phyloP scores from a whole-genome alignment of 1,284 basidiomycete genomes.

The Mycosarcoma mackinlayi region DNA sequence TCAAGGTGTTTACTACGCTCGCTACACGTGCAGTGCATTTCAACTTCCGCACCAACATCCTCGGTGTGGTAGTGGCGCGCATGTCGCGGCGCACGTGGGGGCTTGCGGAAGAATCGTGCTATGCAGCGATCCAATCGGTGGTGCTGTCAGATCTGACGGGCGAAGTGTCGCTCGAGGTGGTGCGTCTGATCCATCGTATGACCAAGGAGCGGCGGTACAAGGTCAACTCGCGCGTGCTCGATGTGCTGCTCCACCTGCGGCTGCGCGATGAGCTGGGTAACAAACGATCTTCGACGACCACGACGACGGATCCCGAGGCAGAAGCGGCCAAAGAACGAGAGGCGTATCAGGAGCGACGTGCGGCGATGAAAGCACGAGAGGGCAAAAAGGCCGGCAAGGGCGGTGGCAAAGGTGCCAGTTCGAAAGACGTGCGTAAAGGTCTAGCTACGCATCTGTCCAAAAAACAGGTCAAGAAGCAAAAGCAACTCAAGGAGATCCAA shows the following conservation, averaged over 20 bases:
- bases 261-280: slow-evolving; percentile 84
- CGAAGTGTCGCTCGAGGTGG: slow-evolving; percentile 83
- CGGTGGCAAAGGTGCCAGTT: slow-evolving; percentile 34
- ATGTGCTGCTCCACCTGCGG: slow-evolving; percentile 85
- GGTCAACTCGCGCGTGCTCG: slow-evolving; percentile 88
- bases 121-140: slow-evolving; percentile 81
- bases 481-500: slow-evolving; percentile 60
- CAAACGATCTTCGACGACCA: slow-evolving; percentile 77
- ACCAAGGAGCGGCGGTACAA: slow-evolving; percentile 92
- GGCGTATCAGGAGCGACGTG: slow-evolving; percentile 59
- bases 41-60: slow-evolving; percentile 94
- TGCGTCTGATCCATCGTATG: slow-evolving; percentile 93
- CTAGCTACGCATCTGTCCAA: slow-evolving; percentile 61
- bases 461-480: slow-evolving; percentile 62
- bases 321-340: slow-evolving; percentile 73
- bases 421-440: slow-evolving; percentile 61
- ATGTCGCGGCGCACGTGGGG: slow-evolving; percentile 75
- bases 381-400: slow-evolving; percentile 68
- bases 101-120: slow-evolving; percentile 82
- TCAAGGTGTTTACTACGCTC: slow-evolving; percentile 88
- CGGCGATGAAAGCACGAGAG: slow-evolving; percentile 58
- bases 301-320: slow-evolving; percentile 70
- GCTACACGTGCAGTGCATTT: slow-evolving; percentile 89
- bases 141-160: slow-evolving; percentile 84
- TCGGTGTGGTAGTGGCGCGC: slow-evolving; percentile 84